Evolutionary conservation across 495 filamentous ascomycete species (phyloP), one percentile per base, ranked within the genome.

Genomic region (Staphylotrichum longicolle): DNA sequence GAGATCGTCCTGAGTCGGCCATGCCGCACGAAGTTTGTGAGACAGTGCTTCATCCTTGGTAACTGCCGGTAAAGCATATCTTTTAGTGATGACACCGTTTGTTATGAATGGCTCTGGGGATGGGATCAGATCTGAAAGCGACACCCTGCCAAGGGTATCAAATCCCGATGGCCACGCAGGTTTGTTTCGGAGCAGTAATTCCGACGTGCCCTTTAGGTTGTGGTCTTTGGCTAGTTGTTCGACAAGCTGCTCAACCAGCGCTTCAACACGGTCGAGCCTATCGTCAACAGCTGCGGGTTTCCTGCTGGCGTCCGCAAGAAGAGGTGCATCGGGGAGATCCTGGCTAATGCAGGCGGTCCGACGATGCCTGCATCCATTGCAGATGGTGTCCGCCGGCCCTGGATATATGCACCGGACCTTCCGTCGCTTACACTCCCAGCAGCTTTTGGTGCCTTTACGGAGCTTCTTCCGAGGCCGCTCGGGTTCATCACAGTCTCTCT

Each of bases 361-460:
- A 2, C 79, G 76, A 41, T 76, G 68, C 34, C 63, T 58, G 59
- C 82, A 83, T 15, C 73, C 72, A 45, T 70, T 66, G 58, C 82
- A 84, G 45, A 68, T 67, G 14, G 66, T 48, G 35, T 76, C 70
- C 7, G 58, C 55, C 8, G 67, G 63, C 5, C 67, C 56, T 33
- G 65, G 63, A 57, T 80, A 80, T n/a, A 66, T 77, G 65, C 80
- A 83, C 45, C 73, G 70, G 52, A 77, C 72, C 57, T 83, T 83
- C 3, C 79, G 74, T 52, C 74, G 76, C 56, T 79, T 80, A 67
- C 80, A 82, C 61, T 81, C 80, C 78, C 78, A 82, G 62, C 80
- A 83, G 57, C 77, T 80, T 12, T 69, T 73, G 2, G 79, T 82
- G 11, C 80, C 80, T 59, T 81, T 83, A 20, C 79, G 75, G 40